Base-by-base conservation (phyloP, 495 filamentous ascomycete genomes). In the Annulohypoxylon bovei region DNA sequence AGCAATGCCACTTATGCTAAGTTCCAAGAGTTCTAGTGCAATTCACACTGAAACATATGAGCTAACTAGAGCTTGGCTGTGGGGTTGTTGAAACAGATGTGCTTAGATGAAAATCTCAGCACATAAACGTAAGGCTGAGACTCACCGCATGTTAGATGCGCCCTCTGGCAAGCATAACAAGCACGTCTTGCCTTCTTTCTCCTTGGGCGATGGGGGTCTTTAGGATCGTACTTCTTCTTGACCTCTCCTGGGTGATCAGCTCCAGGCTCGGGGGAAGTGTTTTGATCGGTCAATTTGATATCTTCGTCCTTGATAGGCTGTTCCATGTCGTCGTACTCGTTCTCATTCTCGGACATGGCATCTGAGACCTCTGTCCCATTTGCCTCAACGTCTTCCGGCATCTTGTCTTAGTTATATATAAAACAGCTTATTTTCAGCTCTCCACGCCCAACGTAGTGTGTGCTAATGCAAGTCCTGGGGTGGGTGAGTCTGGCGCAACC, bases 111-210 rank as follows among this genome's bases (percentile, higher is more conserved):
- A 62, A 61, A 61, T 56, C 49, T 62, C 35, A 59, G 62, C 57
- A 70, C 59, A 62, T 59, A 49, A 61, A 53, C 53, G 35, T 63
- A 61, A 73, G 70, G 70, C 66, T 77, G 77, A 76, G 74, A 85
- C 93, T 84, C 91, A 99, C 95, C 94, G 81, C 95, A 99, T 68
- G 95, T 99, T 74, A 99, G 85, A 87, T 99, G 95, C 55, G 95
- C 95, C 78, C 96, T 87, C 80, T 99, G 95, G 80, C 95, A 99
- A 28, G 96, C 94, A 87, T 91, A 95, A 78, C 95, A 99, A 60
- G 95, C 95, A 76, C 95, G 87, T 71, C 95, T 86, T 32, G 95
- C 95, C 86, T 99, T 99, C 85, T 98, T 99, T 76, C 95, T 88
- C 72, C 94, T 86, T 40, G 95, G 93, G 69, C 95, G 86, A 74